Evolutionary conservation across 164 flowering plant species (phyloP), one percentile per base, ranked within the genome.

Genomic region (Paratinospora sagittata): DNA sequence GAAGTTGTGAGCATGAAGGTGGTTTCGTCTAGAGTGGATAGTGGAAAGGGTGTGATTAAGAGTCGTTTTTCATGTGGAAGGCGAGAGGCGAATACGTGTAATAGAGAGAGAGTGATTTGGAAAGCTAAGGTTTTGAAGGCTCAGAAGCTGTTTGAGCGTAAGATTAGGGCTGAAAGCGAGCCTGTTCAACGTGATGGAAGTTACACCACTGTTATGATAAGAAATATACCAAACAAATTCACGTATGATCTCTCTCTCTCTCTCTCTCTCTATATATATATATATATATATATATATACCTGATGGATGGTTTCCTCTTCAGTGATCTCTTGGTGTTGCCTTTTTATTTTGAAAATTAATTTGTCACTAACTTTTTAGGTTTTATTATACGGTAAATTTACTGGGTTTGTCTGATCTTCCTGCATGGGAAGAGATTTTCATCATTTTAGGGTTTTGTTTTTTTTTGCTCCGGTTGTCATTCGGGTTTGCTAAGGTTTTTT

Each of bases 141-240:
- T 11, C 8, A 17, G 58, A 52, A n/a, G 61, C 24, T n/a, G 21
- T 3, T 21, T 19, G 61, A 55, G 61, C 21, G 8, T 52, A 66
- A 66, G 68, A 1, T 8, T 37, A 39, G 21, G 14, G 37, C 36
- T 37, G 16, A 27, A n/a, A 41, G 8, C 3, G n/a, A 3, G 30
- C 67, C 63, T 2, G 60, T 45, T 45, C 16, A n/a, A 68, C 27
- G 13, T 67, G 58, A 63, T 13, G 70, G 58, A 33, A n/a, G 26
- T 14, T 67, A 63, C 68, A 76, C 78, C n/a, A 76, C 75, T 62
- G 45, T 71, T 1, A 76, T 76, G 78, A 76, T 76, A 10, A 45
- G 55, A 41, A 76, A 76, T 64, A 72, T 76, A 17, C 78, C 78
- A 9, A 76, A 76, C 24, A 76, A 72, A 52, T 67, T 23, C 10